A percentile compares a stretch with the other conserved stretches of the same genome.
Evolutionary conservation across 805 yeast species (phyloP).

Genomic region (Myxozyma sirexii): DNA sequence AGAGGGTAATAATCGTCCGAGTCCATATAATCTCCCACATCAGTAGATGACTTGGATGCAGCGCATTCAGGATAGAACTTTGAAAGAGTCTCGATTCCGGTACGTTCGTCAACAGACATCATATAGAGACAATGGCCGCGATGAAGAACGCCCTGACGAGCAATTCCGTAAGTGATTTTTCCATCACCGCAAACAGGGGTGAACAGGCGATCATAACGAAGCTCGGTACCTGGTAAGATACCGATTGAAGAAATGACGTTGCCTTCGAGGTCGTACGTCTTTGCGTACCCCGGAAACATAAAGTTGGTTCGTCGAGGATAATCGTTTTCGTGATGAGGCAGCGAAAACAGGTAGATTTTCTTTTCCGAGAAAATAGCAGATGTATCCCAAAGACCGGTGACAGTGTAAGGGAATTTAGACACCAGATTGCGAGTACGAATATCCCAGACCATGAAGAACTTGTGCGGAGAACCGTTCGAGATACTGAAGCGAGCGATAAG

Average conservation of each 20-base stretch:
- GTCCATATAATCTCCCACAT: background rate
- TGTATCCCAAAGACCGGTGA: constrained; percentile 34
- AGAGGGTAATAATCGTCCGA: constrained; percentile 24
- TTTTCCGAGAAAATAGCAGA: constrained; percentile 27
- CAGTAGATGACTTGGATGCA: background rate
- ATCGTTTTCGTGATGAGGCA: constrained; percentile 25
- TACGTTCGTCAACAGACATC: constrained; percentile 26
- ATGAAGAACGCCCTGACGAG: constrained; percentile 28
- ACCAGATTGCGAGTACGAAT: constrained; percentile 20
- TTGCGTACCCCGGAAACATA: constrained; percentile 32
- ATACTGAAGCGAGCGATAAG: constrained; percentile 29
- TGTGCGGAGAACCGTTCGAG: constrained; percentile 31
- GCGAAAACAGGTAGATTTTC: constrained; percentile 30
- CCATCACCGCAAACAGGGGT: constrained; percentile 25
- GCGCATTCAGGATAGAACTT: constrained; percentile 28
- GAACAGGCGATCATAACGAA: constrained; percentile 23
- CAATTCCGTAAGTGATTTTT: constrained; percentile 27
- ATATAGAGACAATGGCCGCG: constrained; percentile 29
- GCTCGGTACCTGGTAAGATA: constrained; percentile 33
- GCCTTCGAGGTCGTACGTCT: constrained; percentile 27
- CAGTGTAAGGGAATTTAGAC: constrained; percentile 30
- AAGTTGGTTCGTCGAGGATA: constrained; percentile 16
- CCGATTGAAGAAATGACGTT: constrained; percentile 31
- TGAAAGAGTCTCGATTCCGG: constrained; percentile 25
- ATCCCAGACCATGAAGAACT: constrained; percentile 32